A percentile compares a stretch with the other conserved stretches of the same genome.
Conservation (phyloP, 1,139 yeast genomes). For the Pichia terricola region DNA sequence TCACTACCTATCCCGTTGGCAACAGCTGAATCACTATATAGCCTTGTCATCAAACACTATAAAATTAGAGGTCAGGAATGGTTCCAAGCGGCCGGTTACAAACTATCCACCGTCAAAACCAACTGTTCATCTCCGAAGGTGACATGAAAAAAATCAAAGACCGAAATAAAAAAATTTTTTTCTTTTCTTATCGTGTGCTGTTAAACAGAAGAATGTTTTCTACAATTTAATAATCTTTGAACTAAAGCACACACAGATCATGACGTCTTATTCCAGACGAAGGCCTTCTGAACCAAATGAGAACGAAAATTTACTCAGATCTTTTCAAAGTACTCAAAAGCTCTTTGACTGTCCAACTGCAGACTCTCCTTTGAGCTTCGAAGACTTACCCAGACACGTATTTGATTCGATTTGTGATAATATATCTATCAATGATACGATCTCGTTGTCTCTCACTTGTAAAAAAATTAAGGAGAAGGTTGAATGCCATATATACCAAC, state of each 20-base stretch:
- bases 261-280: neutral
- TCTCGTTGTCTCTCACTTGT: slow-evolving; percentile 7
- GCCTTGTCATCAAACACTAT: neutral
- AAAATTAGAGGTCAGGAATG: neutral
- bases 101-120: too few relatives aligned
- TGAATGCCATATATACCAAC: slow-evolving; percentile 6
- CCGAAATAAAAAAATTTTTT: too few relatives aligned
- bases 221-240: too few relatives aligned
- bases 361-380: neutral
- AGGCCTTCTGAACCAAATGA: neutral
- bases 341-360: too few relatives aligned
- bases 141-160: too few relatives aligned
- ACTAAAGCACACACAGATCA: neutral
- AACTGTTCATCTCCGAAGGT: too few relatives aligned
- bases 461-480: slow-evolving; percentile 3
- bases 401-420: slow-evolving; percentile 8
- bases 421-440: slow-evolving; percentile 6
- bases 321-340: neutral
- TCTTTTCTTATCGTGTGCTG: too few relatives aligned
- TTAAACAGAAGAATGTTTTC: too few relatives aligned
- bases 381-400: slow-evolving; percentile 5
- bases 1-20: too few relatives aligned
- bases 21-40: too few relatives aligned
- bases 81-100: neutral
- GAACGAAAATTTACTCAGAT: neutral